Conservation (phyloP, 495 filamentous ascomycete genomes). For the Podospora australis region DNA sequence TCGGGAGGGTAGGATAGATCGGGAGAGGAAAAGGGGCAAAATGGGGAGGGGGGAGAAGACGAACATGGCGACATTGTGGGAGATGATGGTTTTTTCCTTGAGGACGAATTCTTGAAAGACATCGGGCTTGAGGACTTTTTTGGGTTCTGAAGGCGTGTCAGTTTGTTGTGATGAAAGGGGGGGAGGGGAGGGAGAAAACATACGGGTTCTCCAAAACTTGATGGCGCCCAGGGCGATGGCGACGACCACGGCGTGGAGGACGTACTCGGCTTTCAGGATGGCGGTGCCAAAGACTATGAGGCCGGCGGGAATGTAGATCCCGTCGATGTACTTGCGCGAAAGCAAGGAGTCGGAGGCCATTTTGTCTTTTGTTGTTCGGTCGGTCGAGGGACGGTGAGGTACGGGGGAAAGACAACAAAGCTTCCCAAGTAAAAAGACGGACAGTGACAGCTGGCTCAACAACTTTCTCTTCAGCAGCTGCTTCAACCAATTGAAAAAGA, state of each 20-base stretch:
- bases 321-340: conserved; percentile 51
- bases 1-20: conserved; percentile 10
- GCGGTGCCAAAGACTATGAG: conserved; percentile 69
- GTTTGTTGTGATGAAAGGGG: conserved; percentile 5
- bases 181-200: no score
- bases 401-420: background rate
- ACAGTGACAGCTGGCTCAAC: no score
- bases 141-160: conserved; percentile 47
- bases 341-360: conserved; percentile 25
- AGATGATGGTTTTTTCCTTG: conserved; percentile 84
- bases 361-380: conserved; percentile 3
- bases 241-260: conserved; percentile 61
- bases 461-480: no score
- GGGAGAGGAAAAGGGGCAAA: background rate
- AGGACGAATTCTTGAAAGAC: conserved; percentile 85
- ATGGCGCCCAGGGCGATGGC: conserved; percentile 54
- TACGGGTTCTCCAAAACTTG: conserved; percentile 59
- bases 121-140: conserved; percentile 79
- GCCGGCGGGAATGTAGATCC: conserved; percentile 79
- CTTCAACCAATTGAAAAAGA: conserved; percentile 2
- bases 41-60: conserved; percentile 11
- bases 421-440: no score
- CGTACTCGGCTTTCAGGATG: conserved; percentile 72
- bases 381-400: background rate
- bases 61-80: conserved; percentile 94